Base-by-base conservation (phyloP, 768 basidiomycete species). In the Hericium rajendrae region DNA sequence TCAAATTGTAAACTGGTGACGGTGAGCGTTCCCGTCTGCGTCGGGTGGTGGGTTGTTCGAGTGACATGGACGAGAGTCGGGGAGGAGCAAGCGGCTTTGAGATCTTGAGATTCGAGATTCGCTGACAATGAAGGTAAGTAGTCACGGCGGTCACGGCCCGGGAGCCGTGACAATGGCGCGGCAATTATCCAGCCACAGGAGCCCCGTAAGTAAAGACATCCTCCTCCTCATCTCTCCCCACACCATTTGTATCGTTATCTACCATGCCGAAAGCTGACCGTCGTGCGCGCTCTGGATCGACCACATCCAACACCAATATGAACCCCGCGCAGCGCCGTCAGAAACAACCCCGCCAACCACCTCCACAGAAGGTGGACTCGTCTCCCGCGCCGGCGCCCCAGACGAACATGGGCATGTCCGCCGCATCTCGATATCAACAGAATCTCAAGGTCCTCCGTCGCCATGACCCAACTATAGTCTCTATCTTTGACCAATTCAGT, bases 401-500 rank as follows among this genome's bases (percentile, higher is more conserved):
- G 20, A 56, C 52, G 8, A 28, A 24, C 57, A 28, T 48, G 43
- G 80, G 82, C 60, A 87, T 86, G 83, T 79, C 85, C 4, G 76
- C 83, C 12, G 76, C 78, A 8, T 79, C 82, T 32, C 72, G 85
- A 67, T 90, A 91, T 69, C 71, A 80, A 62, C 80, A 82, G 70
- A 92, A 92, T 73, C 81, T 92, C 72, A 88, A 83, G 66, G 87
- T 89, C 57, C 76, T 93, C 24, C 80, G 85, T 51, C 79, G 86
- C 60, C 78, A 88, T 65, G 90, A 93, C 66, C 82, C 89, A 12
- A 82, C 86, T 38, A 91, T 93, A 63, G 72, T 78, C 55, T 82
- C 84, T 37, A 89, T 92, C 64, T 83, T 91, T 63, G 90, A 93
- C 73, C 88, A 91, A 65, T 91, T 91, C 76, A 88, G 85, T 64